Evolutionary conservation across 768 basidiomycete species (phyloP), one percentile per base, ranked within the genome.

Genomic region (Rickenella mellea): DNA sequence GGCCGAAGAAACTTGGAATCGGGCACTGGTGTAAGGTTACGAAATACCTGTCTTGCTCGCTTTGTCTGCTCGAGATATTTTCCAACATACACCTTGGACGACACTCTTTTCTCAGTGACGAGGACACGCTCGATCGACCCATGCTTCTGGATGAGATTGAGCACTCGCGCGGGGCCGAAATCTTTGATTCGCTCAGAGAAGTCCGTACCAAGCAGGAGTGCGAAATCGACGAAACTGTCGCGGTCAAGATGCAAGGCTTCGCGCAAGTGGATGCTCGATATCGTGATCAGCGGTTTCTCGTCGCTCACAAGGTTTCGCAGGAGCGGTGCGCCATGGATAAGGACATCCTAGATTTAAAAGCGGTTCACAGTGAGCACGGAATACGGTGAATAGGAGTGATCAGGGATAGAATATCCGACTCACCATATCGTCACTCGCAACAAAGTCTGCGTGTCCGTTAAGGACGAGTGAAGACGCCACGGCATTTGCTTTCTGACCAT

Each of bases 371-470:
- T n/a, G 49, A 5, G 22, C 12, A 30, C 28, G 45, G 37, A 25
- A 24, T 26, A 39, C 39, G 26, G 32, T 40, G 26, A 41, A 10
- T 52, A 27, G 54, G 57, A 2, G 53, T 6, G 57, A 56, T 42
- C 11, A 22, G 29, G n/a, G 33, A 26, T 33, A 19, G 6, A 12
- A n/a, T 42, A n/a, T 20, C 24, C 15, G 15, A 45, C 71, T 27
- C 55, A 85, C 83, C 20, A 85, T 87, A 57, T 96, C 92, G 63
- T 96, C 92, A 49, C 85, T 93, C 4, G 76, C 86, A 15, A 94
- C 92, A 54, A 76, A 91, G 61, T 96, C 90, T 0, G 87, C 91
- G 33, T 70, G 54, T 2, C 92, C 91, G 22, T 73, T 64, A 12
- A 78, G 52, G 9, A 87, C 89, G 28, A 94, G 67, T 6, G 83